Base-by-base conservation (phyloP, 2,329 filamentous ascomycete genomes). In the Ambrosiella cleistominuta region DNA sequence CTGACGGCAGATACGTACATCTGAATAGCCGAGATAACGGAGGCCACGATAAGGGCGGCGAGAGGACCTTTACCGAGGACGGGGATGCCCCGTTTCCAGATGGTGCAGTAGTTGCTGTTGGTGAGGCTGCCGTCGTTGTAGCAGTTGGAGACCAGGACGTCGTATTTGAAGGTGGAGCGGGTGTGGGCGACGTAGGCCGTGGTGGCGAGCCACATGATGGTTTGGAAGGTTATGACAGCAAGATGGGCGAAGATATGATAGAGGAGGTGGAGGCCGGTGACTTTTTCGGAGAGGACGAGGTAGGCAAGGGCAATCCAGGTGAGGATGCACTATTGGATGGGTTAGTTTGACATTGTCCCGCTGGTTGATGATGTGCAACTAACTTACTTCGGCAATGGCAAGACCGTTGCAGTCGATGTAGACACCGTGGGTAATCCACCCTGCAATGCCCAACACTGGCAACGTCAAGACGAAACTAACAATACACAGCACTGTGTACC, bases 141-240 rank as follows among this genome's bases (percentile, higher is more conserved):
- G 58, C 68, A 70, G 1, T 64, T 65, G 8, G 42, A 62, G 2
- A 71, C 69, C 2, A 42, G 55, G 12, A 68, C 64, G 7, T 62
- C 61, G 54, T 69, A 67, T 3, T 62, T 64, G 63, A 72, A 75
- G 15, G 61, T 61, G 39, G 68, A 66, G 37, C 74, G 70, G 56
- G 63, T 66, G 17, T 70, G 67, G 7, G 74, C 74, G 12, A 68
- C 68, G 35, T 72, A 68, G 39, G 64, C 70, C 63, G 69, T 65
- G n/a, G 70, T 68, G 0, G 72, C 68, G 15, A 77, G 70, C 75
- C 75, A 77, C 57, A 77, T 68, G 58, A 77, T 63, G 52, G 72
- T 63, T 65, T 76, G 66, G 49, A 75, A 65, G 3, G 64, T 67
- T 51, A 76, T 74, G 19, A 76, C 66, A 12, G 65, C 65, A 7